Conservation (phyloP, 306 rosid genomes). For the Vigna reflexopilosa region DNA sequence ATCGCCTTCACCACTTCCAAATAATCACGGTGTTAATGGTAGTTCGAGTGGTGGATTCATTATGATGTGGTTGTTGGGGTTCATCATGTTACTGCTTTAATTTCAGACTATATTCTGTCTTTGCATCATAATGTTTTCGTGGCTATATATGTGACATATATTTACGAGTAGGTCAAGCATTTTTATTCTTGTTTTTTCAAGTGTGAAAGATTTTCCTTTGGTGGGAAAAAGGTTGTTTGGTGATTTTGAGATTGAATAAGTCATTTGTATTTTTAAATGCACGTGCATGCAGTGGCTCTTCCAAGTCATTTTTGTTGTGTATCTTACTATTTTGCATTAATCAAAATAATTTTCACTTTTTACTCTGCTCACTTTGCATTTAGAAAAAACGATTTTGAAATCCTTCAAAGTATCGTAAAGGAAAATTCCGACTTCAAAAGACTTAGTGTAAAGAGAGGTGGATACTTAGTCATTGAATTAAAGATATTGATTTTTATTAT, state of each 20-base stretch:
- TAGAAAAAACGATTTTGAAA: too few relatives aligned
- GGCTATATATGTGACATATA: neutral
- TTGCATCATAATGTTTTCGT: neutral
- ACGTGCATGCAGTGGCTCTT: neutral
- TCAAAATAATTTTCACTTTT: neutral
- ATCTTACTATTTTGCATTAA: neutral
- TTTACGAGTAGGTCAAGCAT: neutral
- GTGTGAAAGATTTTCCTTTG: neutral
- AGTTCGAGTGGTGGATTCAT: neutral
- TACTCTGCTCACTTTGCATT: too few relatives aligned
- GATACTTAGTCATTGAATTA: too few relatives aligned
- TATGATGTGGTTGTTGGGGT: conserved; percentile 27
- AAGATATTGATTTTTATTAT: too few relatives aligned
- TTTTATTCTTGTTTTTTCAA: neutral
- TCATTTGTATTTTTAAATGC: neutral
- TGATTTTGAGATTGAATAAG: neutral
- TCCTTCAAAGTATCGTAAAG: too few relatives aligned
- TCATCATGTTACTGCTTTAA: neutral
- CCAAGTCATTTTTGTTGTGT: neutral
- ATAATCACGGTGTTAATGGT: neutral
- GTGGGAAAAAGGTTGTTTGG: neutral
- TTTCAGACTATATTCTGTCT: neutral
- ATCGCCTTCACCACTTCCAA: neutral
- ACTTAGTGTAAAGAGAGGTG: too few relatives aligned
- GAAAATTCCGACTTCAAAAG: too few relatives aligned